Evolutionary conservation across 169 alveolate genomes (phyloP), one percentile per base, ranked within the genome.

Genomic region (Plasmodium fragile): DNA sequence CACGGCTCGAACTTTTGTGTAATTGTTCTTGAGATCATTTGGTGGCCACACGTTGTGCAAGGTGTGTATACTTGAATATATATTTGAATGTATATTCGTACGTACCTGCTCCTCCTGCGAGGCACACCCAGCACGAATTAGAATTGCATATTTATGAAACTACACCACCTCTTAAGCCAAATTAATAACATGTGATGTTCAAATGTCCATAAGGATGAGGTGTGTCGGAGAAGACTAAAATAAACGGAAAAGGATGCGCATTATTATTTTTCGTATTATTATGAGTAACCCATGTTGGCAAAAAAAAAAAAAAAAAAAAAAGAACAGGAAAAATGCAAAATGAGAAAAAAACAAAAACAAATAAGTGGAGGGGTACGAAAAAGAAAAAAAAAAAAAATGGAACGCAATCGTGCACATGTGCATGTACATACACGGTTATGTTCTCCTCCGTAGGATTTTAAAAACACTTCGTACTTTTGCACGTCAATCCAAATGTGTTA

Each of bases 211-310:
- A 1, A 65, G 41, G 75, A 65, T 18, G 34, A 65, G 11, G 59
- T 22, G 11, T 25, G 30, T 65, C 75, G 75, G 36, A 65, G 39
- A 65, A 65, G n/a, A 65, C 36, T 34, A 16, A 28, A 65, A 28
- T 65, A 11, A 18, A 59, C 75, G 11, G 22, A 49, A 49, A 3
- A 11, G 59, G 59, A 11, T 3, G 59, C 59, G 25, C 59, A 49
- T 13, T 49, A 18, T 11, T 3, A 49, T 49, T 49, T 49, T 16
- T 49, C 25, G 59, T 49, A 49, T 80, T 80, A 30, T 41, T 11
- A 80, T 41, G 3, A 80, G 16, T 45, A 79, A 79, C 30, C 34
- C 52, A 80, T n/a, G 65, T 80, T 39, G 41, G 65, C 41, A 80
- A 80, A 80, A 80, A 16, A 80, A 80, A 39, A 39, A 39, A 39